phyloP scores from a whole-genome alignment of 305 asterid genomes.

The Fraxinus velutina region DNA sequence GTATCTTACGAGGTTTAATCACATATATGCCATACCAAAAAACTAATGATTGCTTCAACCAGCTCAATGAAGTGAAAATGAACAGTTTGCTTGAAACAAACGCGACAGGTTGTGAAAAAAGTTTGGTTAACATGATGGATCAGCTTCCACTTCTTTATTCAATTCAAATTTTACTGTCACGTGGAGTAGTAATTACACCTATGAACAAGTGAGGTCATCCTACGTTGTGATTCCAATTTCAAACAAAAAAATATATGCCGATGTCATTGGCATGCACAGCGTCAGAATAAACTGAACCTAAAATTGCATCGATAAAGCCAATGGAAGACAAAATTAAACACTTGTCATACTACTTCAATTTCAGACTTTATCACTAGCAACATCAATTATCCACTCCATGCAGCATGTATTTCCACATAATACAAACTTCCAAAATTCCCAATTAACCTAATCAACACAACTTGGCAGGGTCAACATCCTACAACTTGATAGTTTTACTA shows the following conservation, averaged over 20 bases:
- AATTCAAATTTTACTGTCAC: not conserved
- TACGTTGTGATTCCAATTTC: not conserved
- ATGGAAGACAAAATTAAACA: not conserved
- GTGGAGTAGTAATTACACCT: not conserved
- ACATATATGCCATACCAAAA: not conserved
- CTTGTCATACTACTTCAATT: not conserved
- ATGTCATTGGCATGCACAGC: not conserved
- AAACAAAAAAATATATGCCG: not conserved
- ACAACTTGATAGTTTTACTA: not conserved
- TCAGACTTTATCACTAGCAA: not conserved
- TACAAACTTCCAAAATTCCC: slow-evolving; percentile 6
- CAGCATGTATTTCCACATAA: slow-evolving; percentile 2
- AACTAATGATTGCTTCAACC: not conserved
- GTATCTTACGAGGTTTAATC: not conserved
- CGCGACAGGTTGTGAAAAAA: not conserved
- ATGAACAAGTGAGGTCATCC: not conserved
- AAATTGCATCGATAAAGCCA: not conserved
- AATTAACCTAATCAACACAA: not conserved
- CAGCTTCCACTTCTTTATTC: not conserved
- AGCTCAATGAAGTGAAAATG: not conserved
- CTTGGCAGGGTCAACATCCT: not conserved
- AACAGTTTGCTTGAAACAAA: not conserved
- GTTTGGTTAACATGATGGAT: not conserved
- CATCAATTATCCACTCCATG: not conserved
- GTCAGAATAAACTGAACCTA: not conserved